These are phyloP conservation scores for Phoma sp. DNA, from an alignment of 2,329 filamentous ascomycete genomes.

Conservation along the genomic window DNA sequence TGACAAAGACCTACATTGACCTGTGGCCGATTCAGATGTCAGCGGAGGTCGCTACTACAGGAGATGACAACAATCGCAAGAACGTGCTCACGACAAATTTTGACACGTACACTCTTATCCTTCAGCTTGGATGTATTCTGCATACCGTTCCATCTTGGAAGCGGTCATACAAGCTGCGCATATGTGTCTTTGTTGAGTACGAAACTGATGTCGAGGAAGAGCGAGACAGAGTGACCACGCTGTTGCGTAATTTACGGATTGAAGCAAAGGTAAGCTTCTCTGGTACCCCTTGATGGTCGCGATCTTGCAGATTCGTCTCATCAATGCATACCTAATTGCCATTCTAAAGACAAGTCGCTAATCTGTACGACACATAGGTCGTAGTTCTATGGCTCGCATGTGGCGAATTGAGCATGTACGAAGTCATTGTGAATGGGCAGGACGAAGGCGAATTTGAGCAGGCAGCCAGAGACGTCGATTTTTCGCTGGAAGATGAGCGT, in stretches of 20 bases:
- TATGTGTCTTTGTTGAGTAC: slow-evolving; percentile 89
- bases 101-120: slow-evolving; percentile 86
- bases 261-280: slow-evolving; percentile 63
- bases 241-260: slow-evolving; percentile 82
- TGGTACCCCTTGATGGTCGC: too few relatives aligned
- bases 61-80: slow-evolving; percentile 52
- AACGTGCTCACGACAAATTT: slow-evolving; percentile 85
- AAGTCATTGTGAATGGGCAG: slow-evolving; percentile 75
- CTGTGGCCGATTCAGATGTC: slow-evolving; percentile 96
- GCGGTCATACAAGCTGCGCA: slow-evolving; percentile 71
- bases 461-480: slow-evolving; percentile 66
- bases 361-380: slow-evolving; percentile 43
- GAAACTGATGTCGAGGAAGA: slow-evolving; percentile 84
- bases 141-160: slow-evolving; percentile 83
- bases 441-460: slow-evolving; percentile 58
- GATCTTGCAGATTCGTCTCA: too few relatives aligned
- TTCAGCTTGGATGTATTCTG: slow-evolving; percentile 84
- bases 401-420: slow-evolving; percentile 74
- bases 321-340: too few relatives aligned
- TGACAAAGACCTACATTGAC: slow-evolving; percentile 80
- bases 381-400: slow-evolving; percentile 82
- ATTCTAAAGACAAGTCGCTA: neutral
- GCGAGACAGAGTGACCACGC: slow-evolving; percentile 69
- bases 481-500: slow-evolving; percentile 70
- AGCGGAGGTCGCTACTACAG: slow-evolving; percentile 71